Percentiles rank a stretch among this genome's conserved stretches.
These are phyloP conservation scores for Cylindrotheca closterium DNA, from an alignment of 108 stramenopile species.

Conservation along the genomic window DNA sequence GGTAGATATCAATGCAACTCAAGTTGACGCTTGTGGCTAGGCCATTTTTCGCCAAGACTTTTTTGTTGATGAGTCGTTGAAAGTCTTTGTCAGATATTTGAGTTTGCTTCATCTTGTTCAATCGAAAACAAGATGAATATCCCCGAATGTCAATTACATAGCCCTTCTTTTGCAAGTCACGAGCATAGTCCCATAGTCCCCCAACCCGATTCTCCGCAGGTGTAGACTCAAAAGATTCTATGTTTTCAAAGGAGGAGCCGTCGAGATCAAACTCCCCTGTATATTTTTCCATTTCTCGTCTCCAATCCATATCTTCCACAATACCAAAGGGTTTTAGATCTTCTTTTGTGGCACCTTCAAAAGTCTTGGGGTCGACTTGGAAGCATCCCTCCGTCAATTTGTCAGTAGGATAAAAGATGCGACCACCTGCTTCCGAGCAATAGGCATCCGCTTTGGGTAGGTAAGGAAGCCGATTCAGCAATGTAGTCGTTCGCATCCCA, in stretches of 20 bases:
- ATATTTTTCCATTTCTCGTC: constrained; percentile 39
- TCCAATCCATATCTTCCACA: constrained; percentile 70
- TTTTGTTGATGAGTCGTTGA: constrained; percentile 14
- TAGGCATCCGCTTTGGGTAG: constrained; percentile 81
- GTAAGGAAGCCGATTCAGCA: constrained; percentile 71
- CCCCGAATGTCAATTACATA: constrained; percentile 60
- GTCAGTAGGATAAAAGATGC: constrained; percentile 66
- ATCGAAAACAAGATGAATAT: constrained; percentile 73
- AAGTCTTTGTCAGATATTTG: constrained; percentile 12
- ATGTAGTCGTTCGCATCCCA: constrained; percentile 81
- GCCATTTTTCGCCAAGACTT: constrained; percentile 1
- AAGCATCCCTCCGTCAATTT: constrained; percentile 13
- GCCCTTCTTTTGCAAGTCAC: constrained; percentile 27
- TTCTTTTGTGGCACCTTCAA: constrained; percentile 21
- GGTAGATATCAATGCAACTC: constrained; percentile 79
- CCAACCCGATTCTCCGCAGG: constrained; percentile 48
- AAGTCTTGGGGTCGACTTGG: constrained; percentile 33
- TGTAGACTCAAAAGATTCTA: background rate
- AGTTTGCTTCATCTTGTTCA: constrained; percentile 67
- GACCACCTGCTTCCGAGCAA: constrained; percentile 69
- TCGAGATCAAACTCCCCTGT: background rate
- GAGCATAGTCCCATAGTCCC: constrained; percentile 61
- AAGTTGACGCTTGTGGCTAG: constrained; percentile 63
- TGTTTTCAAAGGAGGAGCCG: background rate
- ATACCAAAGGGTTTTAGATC: constrained; percentile 53